These are phyloP conservation scores for Wickerhamiella domercqiae DNA, from an alignment of 805 yeast genomes.

Conservation along the genomic window DNA sequence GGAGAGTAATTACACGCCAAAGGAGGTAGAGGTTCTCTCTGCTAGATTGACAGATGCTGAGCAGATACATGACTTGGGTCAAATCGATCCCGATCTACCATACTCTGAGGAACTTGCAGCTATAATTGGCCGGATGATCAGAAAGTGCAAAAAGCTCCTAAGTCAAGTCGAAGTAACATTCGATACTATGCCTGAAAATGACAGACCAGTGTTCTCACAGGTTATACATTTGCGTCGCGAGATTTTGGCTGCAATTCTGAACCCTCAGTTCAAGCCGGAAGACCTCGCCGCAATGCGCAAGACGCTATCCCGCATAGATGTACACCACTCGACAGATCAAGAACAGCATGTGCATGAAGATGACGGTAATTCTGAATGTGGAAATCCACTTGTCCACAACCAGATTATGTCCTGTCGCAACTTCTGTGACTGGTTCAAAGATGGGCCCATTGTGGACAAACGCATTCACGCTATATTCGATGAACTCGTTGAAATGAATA, in stretches of 20 bases:
- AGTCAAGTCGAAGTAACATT: background rate
- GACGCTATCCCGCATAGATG: constrained; percentile 7
- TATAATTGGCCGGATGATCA: background rate
- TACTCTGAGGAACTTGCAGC: background rate
- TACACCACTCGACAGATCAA: constrained; percentile 2
- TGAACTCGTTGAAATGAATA: constrained; percentile 47
- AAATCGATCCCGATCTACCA: constrained; percentile 1
- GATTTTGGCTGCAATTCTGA: constrained; percentile 9
- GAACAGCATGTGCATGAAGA: background rate
- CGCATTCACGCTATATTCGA: constrained; percentile 46
- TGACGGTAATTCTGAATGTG: background rate
- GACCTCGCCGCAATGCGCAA: constrained; percentile 5
- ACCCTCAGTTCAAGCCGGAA: constrained; percentile 4
- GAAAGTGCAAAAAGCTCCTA: constrained; percentile 2
- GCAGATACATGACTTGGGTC: constrained; percentile 29
- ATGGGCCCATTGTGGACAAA: constrained; percentile 27
- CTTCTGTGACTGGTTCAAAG: constrained; percentile 11
- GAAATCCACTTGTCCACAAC: background rate
- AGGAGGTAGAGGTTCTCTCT: constrained; percentile 66
- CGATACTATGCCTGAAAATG: constrained; percentile 10
- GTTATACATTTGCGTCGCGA: constrained; percentile 17
- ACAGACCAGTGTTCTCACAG: constrained; percentile 13
- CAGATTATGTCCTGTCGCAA: constrained; percentile 10
- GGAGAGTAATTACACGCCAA: constrained; percentile 65
- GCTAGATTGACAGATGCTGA: constrained; percentile 43